These are phyloP conservation scores for Zangia roseola DNA, from an alignment of 768 basidiomycete species.

Conservation along the genomic window DNA sequence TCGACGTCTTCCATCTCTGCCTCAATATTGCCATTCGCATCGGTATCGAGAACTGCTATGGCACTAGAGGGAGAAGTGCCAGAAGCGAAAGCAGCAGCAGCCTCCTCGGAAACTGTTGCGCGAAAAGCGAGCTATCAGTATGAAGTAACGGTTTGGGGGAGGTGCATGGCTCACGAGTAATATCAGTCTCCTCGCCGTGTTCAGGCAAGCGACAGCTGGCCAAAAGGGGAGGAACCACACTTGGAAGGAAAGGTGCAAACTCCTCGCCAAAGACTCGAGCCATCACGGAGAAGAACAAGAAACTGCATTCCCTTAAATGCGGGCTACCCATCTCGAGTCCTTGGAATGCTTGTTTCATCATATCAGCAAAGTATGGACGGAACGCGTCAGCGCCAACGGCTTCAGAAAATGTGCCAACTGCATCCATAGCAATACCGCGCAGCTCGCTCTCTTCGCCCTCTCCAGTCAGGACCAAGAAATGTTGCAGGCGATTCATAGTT, in stretches of 20 bases:
- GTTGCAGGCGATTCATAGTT: constrained; percentile 84
- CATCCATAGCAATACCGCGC: constrained; percentile 97
- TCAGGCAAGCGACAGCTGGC: constrained; percentile 82
- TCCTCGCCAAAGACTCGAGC: constrained; percentile 95
- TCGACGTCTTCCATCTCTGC: constrained; percentile 77
- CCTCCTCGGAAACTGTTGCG: constrained; percentile 47
- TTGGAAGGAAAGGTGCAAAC: constrained; percentile 83
- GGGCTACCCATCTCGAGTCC: constrained; percentile 85
- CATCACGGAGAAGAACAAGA: constrained; percentile 99
- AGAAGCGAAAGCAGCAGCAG: constrained; percentile 62
- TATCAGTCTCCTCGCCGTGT: constrained; percentile 55
- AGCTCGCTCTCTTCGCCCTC: constrained; percentile 94
- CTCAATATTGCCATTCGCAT: constrained; percentile 54
- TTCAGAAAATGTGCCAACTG: constrained; percentile 97
- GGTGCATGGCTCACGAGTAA: constrained; percentile 40
- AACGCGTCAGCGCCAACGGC: constrained; percentile 93
- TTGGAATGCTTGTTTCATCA: constrained; percentile 94
- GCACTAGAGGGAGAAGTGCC: constrained; percentile 73
- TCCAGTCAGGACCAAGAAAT: constrained; percentile 80
- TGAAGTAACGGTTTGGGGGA: neutral
- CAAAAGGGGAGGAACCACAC: constrained; percentile 84
- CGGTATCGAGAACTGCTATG: constrained; percentile 57
- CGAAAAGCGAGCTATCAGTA: constrained; percentile 2
- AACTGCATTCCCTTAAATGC: constrained; percentile 89
- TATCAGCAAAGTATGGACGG: constrained; percentile 91